Base-by-base conservation (phyloP, 441 rosid species). In the Adansonia madagascariensis region DNA sequence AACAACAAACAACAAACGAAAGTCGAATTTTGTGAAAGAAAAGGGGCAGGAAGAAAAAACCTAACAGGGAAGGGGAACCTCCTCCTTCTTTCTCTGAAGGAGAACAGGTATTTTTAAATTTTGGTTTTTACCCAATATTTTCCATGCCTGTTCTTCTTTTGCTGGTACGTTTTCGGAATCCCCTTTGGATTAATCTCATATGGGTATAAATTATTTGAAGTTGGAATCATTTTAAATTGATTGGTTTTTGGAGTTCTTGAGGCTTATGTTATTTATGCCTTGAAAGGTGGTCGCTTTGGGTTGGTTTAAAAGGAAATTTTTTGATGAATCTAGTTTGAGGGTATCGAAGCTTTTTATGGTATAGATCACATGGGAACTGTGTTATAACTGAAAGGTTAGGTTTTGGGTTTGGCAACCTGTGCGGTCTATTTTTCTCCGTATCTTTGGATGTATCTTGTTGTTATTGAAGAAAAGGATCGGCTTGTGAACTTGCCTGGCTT, bases 401-500 rank as follows among this genome's bases (percentile, higher is more conserved):
- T 79, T 55, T 78, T 81, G 84, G 86, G 52, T 75, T 71, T 35
- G 59, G 83, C 72, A 83, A 65, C 43, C 80, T 6, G 59, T 72
- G 75, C 35, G 72, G 63, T 76, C 86, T 79, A 77, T 66, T 65
- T 74, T 53, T 78, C 46, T 14, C 76, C 66, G 49, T 71, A 71
- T 57, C 89, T 81, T 91, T 92, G 83, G 91, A 93, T 93, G 98
- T 84, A 91, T 95, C 87, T 89, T 76, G 82, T 75, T 79, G 47
- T 82, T 43, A 60, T 76, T 20, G 84, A 81, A 77, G 88, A 84
- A 80, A 83, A 86, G 78, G 84, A 83, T 83, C 66, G 86, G 97
- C 89, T 90, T 87, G 89, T 82, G 91, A 85, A 86, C 82, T 80
- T 81, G 77, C 87, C 92, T 74, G 68, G 79, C 77, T 81, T 77